Conservation (phyloP, 495 filamentous ascomycete species). For the Rostrohypoxylon terebratum region DNA sequence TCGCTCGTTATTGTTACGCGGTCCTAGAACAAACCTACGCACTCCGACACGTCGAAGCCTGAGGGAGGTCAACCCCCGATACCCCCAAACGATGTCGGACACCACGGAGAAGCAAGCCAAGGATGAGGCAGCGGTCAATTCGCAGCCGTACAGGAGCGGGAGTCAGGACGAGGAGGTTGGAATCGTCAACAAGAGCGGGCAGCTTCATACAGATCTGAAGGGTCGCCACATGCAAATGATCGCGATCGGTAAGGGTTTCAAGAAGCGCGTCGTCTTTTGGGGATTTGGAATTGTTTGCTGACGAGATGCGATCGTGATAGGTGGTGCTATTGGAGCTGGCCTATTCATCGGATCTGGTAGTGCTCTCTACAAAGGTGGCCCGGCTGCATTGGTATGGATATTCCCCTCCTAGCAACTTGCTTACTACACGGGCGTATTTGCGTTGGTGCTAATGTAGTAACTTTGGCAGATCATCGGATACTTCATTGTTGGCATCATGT, state of each 20-base stretch:
- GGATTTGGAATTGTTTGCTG: conserved; percentile 15
- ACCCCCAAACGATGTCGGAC: conserved; percentile 19
- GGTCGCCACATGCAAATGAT: conserved; percentile 80
- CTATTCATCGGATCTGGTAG: conserved; percentile 67
- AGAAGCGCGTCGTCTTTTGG: conserved; percentile 9
- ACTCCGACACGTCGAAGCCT: not conserved
- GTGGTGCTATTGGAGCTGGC: conserved; percentile 68
- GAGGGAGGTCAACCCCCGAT: conserved; percentile 8
- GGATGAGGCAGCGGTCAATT: conserved; percentile 11
- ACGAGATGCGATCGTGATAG: conserved; percentile 39
- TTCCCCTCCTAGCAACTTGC: conserved; percentile 13
- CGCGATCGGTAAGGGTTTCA: conserved; percentile 68
- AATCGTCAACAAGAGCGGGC: conserved; percentile 37
- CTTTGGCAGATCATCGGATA: conserved; percentile 63
- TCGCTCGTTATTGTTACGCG: not conserved
- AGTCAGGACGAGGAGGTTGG: conserved; percentile 50
- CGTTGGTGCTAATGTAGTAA: conserved; percentile 1
- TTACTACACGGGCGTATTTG: not conserved
- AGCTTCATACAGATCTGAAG: conserved; percentile 50
- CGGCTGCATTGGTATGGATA: conserved; percentile 63
- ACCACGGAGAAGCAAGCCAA: conserved; percentile 29
- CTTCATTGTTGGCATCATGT: conserved; percentile 59
- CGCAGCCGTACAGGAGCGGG: conserved; percentile 4
- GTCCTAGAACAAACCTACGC: not conserved
- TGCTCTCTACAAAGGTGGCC: conserved; percentile 64